phyloP scores from a whole-genome alignment of 768 basidiomycete species.

The Amanita muscaria region DNA sequence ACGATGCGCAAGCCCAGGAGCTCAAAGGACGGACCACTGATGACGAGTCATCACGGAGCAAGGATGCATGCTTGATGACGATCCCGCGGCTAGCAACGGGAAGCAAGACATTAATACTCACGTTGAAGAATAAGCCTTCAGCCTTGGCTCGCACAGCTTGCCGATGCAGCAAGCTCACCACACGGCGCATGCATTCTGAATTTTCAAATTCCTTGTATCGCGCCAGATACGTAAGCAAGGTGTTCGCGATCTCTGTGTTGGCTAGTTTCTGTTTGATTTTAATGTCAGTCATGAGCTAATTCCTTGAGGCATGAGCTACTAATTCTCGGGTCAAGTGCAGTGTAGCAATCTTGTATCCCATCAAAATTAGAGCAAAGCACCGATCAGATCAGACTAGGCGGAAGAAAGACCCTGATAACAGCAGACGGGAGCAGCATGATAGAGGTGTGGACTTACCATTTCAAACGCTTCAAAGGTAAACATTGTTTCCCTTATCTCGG shows the following conservation, averaged over 20 bases:
- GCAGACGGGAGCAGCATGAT: not conserved
- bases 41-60: too few relatives aligned
- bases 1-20: too few relatives aligned
- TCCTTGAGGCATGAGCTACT: not conserved
- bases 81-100: too few relatives aligned
- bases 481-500: conserved; percentile 69
- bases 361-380: not conserved
- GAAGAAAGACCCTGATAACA: not conserved
- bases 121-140: conserved; percentile 94
- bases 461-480: conserved; percentile 93
- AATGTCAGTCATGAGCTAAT: not conserved
- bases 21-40: too few relatives aligned
- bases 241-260: conserved; percentile 74
- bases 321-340: not conserved
- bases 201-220: conserved; percentile 77
- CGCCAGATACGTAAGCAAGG: conserved; percentile 73
- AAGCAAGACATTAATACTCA: too few relatives aligned
- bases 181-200: conserved; percentile 81
- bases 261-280: conserved; percentile 69
- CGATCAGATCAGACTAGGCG: conserved; percentile 1
- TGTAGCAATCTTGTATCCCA: not conserved
- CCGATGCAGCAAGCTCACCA: conserved; percentile 83
- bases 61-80: too few relatives aligned
- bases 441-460: conserved; percentile 42
- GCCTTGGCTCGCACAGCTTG: conserved; percentile 88